These are phyloP conservation scores for Globisporangium recalcitrans DNA, from an alignment of 352 stramenopile genomes.

Conservation along the genomic window DNA sequence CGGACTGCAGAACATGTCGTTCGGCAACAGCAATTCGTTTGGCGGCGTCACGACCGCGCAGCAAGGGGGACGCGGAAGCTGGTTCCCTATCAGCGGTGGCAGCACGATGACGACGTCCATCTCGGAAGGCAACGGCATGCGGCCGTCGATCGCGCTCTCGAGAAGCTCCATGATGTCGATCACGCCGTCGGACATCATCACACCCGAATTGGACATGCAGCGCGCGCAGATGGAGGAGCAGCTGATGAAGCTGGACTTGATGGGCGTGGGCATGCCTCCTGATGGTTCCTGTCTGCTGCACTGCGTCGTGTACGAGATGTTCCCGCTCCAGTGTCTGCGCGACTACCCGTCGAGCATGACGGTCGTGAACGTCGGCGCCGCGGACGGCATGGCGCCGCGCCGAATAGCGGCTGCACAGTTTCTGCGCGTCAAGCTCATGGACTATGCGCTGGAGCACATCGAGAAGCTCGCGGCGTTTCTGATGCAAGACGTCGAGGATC, in stretches of 20 bases:
- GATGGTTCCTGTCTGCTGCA: slow-evolving; percentile 80
- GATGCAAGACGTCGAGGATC: slow-evolving; percentile 67
- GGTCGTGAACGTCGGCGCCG: slow-evolving; percentile 75
- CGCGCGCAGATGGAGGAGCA: slow-evolving; percentile 75
- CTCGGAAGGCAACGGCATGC: slow-evolving; percentile 13
- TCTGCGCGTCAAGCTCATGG: slow-evolving; percentile 63
- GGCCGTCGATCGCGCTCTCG: slow-evolving; percentile 30
- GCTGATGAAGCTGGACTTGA: slow-evolving; percentile 49
- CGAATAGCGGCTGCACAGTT: slow-evolving; percentile 59
- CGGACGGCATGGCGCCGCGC: slow-evolving; percentile 69
- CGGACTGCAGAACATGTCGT: slow-evolving; percentile 4
- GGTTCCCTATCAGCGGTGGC: slow-evolving; percentile 42
- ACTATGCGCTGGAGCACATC: slow-evolving; percentile 67
- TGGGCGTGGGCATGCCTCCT: slow-evolving; percentile 76
- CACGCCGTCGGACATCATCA: slow-evolving; percentile 62
- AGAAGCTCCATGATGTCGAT: slow-evolving; percentile 49
- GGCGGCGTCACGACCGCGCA: slow-evolving; percentile 19
- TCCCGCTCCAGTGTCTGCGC: slow-evolving; percentile 65
- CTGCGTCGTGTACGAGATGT: slow-evolving; percentile 85
- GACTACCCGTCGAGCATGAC: slow-evolving; percentile 71
- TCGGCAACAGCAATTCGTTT: slow-evolving; percentile 29
- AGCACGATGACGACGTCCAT: slow-evolving; percentile 1
- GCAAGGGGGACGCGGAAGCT: slow-evolving; percentile 39
- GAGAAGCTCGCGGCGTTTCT: slow-evolving; percentile 53
- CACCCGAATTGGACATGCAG: slow-evolving; percentile 65